Evolutionary conservation across 2,329 filamentous ascomycete genomes (phyloP).

Genomic region (Pseudogymnoascus sp.): DNA sequence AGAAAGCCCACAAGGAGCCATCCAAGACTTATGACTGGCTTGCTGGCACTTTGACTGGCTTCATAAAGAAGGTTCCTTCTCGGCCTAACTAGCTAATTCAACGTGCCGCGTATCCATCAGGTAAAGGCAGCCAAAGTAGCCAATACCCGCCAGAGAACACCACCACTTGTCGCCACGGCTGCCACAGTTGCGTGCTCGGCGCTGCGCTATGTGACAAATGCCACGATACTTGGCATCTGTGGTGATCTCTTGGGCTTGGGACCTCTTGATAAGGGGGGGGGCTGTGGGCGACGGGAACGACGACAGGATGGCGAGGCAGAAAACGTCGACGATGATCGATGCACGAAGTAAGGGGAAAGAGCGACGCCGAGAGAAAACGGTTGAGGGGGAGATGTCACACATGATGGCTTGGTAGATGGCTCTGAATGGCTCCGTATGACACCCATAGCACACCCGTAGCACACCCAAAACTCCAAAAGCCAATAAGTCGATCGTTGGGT

Average conservation of each 20-base stretch:
- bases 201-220: slow-evolving; percentile 50
- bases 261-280: not conserved
- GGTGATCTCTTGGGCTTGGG: not conserved
- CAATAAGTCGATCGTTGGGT: not conserved
- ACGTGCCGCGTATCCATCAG: not conserved
- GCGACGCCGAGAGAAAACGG: not conserved
- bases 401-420: not conserved
- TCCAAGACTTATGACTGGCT: not conserved
- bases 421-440: not conserved
- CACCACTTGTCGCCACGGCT: not conserved
- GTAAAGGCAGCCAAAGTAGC: not conserved
- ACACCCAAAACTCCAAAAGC: not conserved
- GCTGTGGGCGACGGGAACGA: not conserved
- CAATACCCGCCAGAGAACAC: not conserved
- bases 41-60: not conserved
- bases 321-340: not conserved
- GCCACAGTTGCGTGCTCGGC: slow-evolving; percentile 57
- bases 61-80: slow-evolving; percentile 3
- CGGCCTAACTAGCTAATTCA: not conserved
- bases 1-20: not conserved
- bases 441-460: not conserved
- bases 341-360: slow-evolving; percentile 1
- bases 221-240: slow-evolving; percentile 2
- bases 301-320: not conserved
- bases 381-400: not conserved